Base-by-base conservation (phyloP, 495 filamentous ascomycete genomes). In the Penicillium silybi region DNA sequence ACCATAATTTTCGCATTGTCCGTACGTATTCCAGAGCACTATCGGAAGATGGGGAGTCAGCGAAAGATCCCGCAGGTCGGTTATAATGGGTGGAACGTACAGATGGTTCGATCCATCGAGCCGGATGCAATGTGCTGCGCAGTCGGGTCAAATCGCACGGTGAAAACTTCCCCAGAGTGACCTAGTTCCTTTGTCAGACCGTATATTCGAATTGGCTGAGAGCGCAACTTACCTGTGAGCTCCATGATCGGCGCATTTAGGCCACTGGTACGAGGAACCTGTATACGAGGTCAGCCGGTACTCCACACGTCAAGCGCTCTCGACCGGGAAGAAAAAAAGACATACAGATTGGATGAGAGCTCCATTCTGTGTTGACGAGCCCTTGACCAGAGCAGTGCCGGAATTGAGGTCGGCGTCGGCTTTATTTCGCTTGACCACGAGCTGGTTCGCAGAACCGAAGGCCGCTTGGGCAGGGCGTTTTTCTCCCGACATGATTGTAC, bases 221-320 rank as follows among this genome's bases (percentile, higher is more conserved):
- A 48, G 26, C 16, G 32, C 18, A 50, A 35, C 68, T 82, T 80
- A 70, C 92, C 92, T 43, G 85, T 85, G 29, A 98, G 77, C 68
- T 98, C 92, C 90, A 98, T 96, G 44, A 97, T 84, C 3, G 92
- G 92, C 42, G 93, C 88, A 65, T 95, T 86, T 6, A 97, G 80
- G 37, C 83, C 85, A 67, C 89, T 95, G 38, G 92, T 92, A 56
- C 92, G 80, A 34, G 86, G 84, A 56, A 82, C 77, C 92, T 96
- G 76, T 44, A 53, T 35, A 32, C 7, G 23, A 48, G 1, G 26
- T 61, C 44, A 65, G 59, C 44, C 37, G 17, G 19, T 20, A 10
- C 40, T 34, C 26, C 32, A 16, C 52, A 19, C 15, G 19, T n/a
- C 8, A 43, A 43, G 18, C 43, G 53, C 23, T 41, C 48, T 26